Evolutionary conservation across 2,329 filamentous ascomycete species (phyloP), one percentile per base, ranked within the genome.

Genomic region (Calcarisporium arbuscula): DNA sequence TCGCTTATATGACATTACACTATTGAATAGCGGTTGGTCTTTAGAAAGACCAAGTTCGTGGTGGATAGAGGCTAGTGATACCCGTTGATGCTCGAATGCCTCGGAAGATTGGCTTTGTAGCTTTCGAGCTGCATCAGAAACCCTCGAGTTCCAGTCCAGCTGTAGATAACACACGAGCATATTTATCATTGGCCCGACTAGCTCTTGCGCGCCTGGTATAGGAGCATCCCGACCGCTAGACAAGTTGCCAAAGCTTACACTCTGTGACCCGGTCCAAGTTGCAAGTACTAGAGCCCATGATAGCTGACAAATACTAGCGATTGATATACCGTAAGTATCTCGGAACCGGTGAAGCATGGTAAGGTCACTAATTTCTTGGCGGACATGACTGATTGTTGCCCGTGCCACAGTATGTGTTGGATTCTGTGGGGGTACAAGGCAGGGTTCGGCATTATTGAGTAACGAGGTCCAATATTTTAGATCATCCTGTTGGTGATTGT

Each of bases 211-310:
- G n/a, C 22, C 22, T 9, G 22, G 22, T 9, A 25, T n/a, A 25
- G 22, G 22, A n/a, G 22, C 22, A 9, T 25, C 9, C 8, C 22
- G 22, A 25, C 22, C 22, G 1, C 46, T 47, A 1, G 36, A 35
- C 2, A 50, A 28, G 6, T 46, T 44, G 5, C 72, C 72, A 37
- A 74, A 77, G 21, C 64, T 67, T 0, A 74, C 60, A 30, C 73
- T 68, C 2, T 58, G 55, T 0, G 57, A 53, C 0, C 60, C 60
- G 3, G 70, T 69, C 40, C 72, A 73, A 6, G 46, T 54, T 10
- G 64, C 58, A 10, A 77, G 48, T 0, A 72, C 53, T 5, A 77
- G 53, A 4, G 65, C 68, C 73, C 73, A 77, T 5, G 33, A 26
- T 8, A 30, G 9, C 19, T 35, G 12, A 17, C 22, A 30, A 15